Conservation (phyloP, 2,329 filamentous ascomycete genomes). For the Alternaria sp. region DNA sequence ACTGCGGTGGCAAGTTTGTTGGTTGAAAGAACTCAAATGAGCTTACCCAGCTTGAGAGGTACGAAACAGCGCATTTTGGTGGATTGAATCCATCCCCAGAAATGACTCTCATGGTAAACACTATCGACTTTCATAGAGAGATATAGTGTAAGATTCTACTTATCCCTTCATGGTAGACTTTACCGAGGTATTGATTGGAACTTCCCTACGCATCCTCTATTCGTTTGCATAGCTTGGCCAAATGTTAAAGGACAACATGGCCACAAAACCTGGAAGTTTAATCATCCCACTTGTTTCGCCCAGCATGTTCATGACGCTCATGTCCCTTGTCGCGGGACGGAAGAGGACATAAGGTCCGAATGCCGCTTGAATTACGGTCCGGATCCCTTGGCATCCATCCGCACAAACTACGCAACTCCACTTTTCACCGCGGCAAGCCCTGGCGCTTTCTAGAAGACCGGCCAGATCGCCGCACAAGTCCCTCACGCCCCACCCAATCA, state of each 20-base stretch:
- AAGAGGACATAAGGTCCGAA: neutral
- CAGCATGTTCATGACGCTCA: neutral
- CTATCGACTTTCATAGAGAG: neutral
- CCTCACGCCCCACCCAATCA: constrained; percentile 7
- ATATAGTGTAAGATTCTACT: neutral
- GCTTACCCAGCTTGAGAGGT: neutral
- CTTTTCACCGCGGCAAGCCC: constrained; percentile 3
- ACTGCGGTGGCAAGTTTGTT: constrained; percentile 49
- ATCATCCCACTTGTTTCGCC: neutral
- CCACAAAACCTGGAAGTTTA: neutral
- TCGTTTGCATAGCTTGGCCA: neutral
- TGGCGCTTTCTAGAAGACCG: neutral
- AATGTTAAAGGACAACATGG: neutral
- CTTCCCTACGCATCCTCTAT: neutral
- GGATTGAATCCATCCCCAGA: neutral
- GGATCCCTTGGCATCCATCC: constrained; percentile 4
- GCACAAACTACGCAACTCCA: constrained; percentile 21
- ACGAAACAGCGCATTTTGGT: neutral
- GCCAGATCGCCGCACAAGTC: constrained; percentile 20
- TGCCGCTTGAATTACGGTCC: neutral
- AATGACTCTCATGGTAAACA: neutral
- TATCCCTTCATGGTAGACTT: neutral
- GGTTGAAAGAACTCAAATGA: constrained; percentile 22
- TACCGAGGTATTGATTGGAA: neutral
- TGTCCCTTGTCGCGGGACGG: neutral